Base-by-base conservation (phyloP, 208 protist genomes). In the Crithidia fasciculata region DNA sequence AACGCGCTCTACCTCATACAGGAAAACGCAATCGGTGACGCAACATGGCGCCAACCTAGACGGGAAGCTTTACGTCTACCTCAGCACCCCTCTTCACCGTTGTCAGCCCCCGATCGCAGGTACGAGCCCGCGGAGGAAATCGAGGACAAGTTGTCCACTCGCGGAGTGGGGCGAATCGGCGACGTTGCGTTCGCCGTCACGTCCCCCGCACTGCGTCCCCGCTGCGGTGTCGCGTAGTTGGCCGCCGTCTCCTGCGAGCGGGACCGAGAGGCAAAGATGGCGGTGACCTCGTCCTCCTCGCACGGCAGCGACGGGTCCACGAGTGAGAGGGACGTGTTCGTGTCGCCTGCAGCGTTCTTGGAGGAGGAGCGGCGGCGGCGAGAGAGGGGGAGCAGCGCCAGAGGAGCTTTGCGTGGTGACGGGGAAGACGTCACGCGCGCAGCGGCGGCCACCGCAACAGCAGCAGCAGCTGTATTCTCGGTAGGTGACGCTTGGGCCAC, bases 61-160 rank as follows among this genome's bases (percentile, higher is more conserved):
- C 28, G 28, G 28, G 28, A 28, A 1, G 28, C 28, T 28, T 28
- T 28, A 28, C 28, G 28, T 28, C 28, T 28, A 28, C 28, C 1
- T 28, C 28, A 28, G 28, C 28, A 28, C 1, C 28, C 28, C 28
- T 28, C 28, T 28, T 28, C 28, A 28, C 28, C 28, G 28, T 28
- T 28, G 28, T 28, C 28, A 28, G 28, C 28, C 28, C 28, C 28
- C 28, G 28, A 28, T 28, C 28, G 28, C 28, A 74, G 13, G 41
- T 80, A 76, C 10, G 71, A 76, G 4, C 43, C 55, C 13, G 69
- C 69, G 12, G 72, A 76, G 37, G 72, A 76, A 13, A 52, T 4
- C 60, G 55, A 70, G n/a, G 62, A 70, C 3, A 76, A 37, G 4
- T 76, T 56, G 19, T 53, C 41, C 16, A 59, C 15, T 16, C 28